A percentile compares a stretch with the other conserved stretches of the same genome.
Conservation (phyloP, 1,139 yeast species). For the Debaryomyces sp. region DNA sequence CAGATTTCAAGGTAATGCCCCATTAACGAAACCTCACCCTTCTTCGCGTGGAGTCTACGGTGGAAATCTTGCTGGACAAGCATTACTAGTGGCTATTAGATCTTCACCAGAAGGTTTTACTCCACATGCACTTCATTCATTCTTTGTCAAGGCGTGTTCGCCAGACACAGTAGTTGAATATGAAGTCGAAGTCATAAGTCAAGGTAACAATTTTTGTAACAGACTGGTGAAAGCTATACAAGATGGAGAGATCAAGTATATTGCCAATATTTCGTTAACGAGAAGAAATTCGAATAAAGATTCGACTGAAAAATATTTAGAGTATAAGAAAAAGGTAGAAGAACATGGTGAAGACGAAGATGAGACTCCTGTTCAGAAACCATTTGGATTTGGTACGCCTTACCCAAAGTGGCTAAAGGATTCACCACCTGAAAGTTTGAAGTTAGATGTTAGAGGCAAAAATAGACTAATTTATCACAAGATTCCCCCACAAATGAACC, state of each 20-base stretch:
- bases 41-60: slow-evolving; percentile 36
- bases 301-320: slow-evolving; percentile 27
- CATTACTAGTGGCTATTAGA: slow-evolving; percentile 35
- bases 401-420: slow-evolving; percentile 32
- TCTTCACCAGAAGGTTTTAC: slow-evolving; percentile 30
- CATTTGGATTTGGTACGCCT: slow-evolving; percentile 44
- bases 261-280: slow-evolving; percentile 57
- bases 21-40: slow-evolving; percentile 29
- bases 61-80: slow-evolving; percentile 41
- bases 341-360: slow-evolving; percentile 28
- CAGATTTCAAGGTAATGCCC: slow-evolving; percentile 10
- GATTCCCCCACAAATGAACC: slow-evolving; percentile 44
- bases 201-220: slow-evolving; percentile 65
- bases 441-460: slow-evolving; percentile 19
- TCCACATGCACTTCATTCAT: slow-evolving; percentile 43
- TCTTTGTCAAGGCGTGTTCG: slow-evolving; percentile 30
- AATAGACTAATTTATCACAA: slow-evolving; percentile 29
- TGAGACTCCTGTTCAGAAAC: slow-evolving; percentile 25
- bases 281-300: slow-evolving; percentile 30
- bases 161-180: slow-evolving; percentile 28
- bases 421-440: slow-evolving; percentile 20
- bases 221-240: slow-evolving; percentile 62
- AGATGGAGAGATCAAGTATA: slow-evolving; percentile 50
- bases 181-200: slow-evolving; percentile 37
- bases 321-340: slow-evolving; percentile 19